Conservation (phyloP, 495 filamentous ascomycete species). For the Podospora fimiseda region DNA sequence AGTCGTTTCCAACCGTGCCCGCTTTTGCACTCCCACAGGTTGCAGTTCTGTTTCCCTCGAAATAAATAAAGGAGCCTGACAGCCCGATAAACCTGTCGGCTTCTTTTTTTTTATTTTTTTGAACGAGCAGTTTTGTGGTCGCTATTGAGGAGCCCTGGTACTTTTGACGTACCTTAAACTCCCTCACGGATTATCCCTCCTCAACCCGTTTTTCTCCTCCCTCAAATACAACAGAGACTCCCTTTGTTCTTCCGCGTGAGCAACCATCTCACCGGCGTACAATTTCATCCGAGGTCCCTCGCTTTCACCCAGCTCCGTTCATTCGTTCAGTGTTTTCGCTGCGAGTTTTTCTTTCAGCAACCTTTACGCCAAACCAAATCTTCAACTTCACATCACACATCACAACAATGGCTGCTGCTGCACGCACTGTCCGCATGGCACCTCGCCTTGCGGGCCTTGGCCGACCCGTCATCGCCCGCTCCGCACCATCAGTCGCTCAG, state of each 20-base stretch:
- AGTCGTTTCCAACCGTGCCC: slow-evolving; percentile 1
- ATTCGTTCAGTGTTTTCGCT: background rate
- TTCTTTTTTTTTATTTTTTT: slow-evolving; percentile 11
- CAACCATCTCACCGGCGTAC: slow-evolving; percentile 3
- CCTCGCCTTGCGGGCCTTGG: slow-evolving; percentile 29
- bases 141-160: slow-evolving; percentile 35
- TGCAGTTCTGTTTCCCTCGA: slow-evolving; percentile 1
- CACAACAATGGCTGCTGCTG: slow-evolving; percentile 34
- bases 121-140: slow-evolving; percentile 31
- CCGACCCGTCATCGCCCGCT: slow-evolving; percentile 20
- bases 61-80: slow-evolving; percentile 29
- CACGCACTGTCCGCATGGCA: slow-evolving; percentile 32
- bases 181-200: background rate
- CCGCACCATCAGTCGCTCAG: slow-evolving; percentile 15
- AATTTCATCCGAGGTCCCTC: background rate
- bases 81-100: slow-evolving; percentile 15
- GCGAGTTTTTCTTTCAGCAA: background rate
- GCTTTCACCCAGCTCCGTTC: background rate
- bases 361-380: background rate
- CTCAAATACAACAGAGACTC: slow-evolving; percentile 1
- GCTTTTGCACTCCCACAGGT: slow-evolving; percentile 1
- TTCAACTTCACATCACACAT: slow-evolving; percentile 1
- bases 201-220: background rate
- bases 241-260: slow-evolving; percentile 8
- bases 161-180: slow-evolving; percentile 27